phyloP scores from a whole-genome alignment of 164 flowering plant species.

The Amborella trichopoda region DNA sequence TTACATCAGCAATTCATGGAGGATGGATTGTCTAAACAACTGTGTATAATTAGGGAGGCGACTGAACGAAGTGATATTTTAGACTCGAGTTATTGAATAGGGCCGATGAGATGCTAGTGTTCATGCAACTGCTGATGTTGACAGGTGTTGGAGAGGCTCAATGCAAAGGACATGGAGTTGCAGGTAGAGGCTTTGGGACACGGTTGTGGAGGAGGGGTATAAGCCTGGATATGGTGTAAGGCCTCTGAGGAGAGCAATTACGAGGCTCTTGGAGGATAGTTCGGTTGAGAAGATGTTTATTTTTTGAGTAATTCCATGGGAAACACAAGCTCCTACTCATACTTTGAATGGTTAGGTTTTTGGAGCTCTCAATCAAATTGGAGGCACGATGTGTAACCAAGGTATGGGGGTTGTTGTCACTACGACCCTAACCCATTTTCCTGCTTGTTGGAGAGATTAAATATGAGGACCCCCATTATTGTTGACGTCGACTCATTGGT shows the following conservation, averaged over 20 bases:
- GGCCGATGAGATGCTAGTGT: slow-evolving; percentile 32
- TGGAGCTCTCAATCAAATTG: too few species aligned
- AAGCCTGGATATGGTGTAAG: slow-evolving; percentile 36
- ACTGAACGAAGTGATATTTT: slow-evolving; percentile 7
- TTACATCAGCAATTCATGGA: too few species aligned
- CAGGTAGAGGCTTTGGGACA: slow-evolving; percentile 22
- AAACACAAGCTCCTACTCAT: too few species aligned
- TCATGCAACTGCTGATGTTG: slow-evolving; percentile 22
- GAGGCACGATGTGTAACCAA: too few species aligned
- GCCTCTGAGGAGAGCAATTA: slow-evolving; percentile 28
- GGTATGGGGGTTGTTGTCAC: too few species aligned
- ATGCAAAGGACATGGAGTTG: slow-evolving; percentile 20
- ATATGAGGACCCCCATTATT: slow-evolving; percentile 29
- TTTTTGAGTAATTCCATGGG: too few species aligned
- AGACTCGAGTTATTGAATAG: slow-evolving; percentile 32
- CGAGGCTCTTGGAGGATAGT: slow-evolving; percentile 33
- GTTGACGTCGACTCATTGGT: slow-evolving; percentile 28
- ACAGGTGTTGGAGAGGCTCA: slow-evolving; percentile 36
- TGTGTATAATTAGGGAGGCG: too few species aligned
- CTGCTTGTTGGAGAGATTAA: slow-evolving; percentile 25
- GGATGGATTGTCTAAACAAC: too few species aligned
- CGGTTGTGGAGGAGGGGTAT: slow-evolving; percentile 30
- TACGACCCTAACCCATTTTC: too few species aligned
- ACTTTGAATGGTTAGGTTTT: too few species aligned
- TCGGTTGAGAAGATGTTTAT: slow-evolving; percentile 34